These are phyloP conservation scores for Periconia sp. DNA, from an alignment of 2,329 filamentous ascomycete genomes.

Conservation along the genomic window DNA sequence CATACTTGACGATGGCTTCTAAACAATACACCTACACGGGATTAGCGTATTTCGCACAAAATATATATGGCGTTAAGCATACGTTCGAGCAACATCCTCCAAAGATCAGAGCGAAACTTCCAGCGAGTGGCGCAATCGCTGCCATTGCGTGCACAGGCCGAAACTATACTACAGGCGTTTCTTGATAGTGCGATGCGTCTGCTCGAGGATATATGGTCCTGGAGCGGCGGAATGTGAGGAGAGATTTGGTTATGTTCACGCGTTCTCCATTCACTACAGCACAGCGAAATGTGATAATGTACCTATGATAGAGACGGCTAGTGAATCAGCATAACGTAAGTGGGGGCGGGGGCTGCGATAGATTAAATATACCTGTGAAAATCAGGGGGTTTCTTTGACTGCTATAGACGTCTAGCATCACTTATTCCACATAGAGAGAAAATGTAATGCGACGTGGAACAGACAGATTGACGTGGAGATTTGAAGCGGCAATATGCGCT, in stretches of 20 bases:
- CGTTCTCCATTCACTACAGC: background rate
- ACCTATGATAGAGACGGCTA: background rate
- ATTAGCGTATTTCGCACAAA: slow-evolving; percentile 8
- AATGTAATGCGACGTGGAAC: too few species aligned
- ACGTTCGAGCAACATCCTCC: slow-evolving; percentile 95
- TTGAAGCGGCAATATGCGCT: slow-evolving; percentile 27
- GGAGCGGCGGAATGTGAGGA: background rate
- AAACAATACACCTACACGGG: slow-evolving; percentile 80
- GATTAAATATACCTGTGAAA: too few species aligned
- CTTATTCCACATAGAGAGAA: too few species aligned
- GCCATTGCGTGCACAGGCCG: slow-evolving; percentile 24
- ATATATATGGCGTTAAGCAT: background rate
- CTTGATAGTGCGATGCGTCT: background rate
- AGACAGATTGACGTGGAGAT: slow-evolving; percentile 35
- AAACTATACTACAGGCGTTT: background rate
- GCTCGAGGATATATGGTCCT: background rate
- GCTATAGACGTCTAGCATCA: too few species aligned
- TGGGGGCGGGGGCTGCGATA: too few species aligned
- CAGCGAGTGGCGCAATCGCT: slow-evolving; percentile 38
- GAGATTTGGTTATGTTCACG: background rate
- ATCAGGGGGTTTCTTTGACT: too few species aligned
- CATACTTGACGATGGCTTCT: slow-evolving; percentile 91
- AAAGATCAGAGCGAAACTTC: slow-evolving; percentile 84
- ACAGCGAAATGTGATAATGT: background rate
- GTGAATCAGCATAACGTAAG: background rate